These are phyloP conservation scores for Rhizoclosmatium globosum DNA, from an alignment of 192 early-diverging fungal species.

Conservation along the genomic window DNA sequence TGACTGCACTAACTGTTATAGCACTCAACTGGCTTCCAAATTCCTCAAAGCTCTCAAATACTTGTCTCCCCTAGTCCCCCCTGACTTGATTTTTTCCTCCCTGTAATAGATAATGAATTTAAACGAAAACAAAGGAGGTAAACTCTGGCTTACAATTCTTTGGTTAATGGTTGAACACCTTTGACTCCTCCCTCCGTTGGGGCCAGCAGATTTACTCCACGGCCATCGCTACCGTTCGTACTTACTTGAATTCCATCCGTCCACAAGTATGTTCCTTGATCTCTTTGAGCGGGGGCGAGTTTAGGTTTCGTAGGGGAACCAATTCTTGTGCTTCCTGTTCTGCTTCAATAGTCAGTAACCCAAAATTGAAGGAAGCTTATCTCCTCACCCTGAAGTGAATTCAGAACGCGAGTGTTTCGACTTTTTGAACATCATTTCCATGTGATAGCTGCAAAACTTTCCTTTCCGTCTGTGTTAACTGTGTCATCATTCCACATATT, in stretches of 20 bases:
- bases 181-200: background rate
- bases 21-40: background rate
- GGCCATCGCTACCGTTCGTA: background rate
- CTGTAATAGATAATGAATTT: background rate
- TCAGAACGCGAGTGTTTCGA: conserved; percentile 5
- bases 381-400: conserved; percentile 17
- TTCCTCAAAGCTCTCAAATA: conserved; percentile 5
- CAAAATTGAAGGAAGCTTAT: background rate
- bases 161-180: conserved; percentile 5
- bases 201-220: background rate
- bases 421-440: conserved; percentile 31
- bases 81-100: background rate
- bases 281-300: background rate
- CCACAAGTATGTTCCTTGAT: conserved; percentile 5
- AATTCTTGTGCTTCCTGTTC: conserved; percentile 3
- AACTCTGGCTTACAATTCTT: background rate
- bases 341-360: background rate
- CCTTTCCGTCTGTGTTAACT: conserved; percentile 9
- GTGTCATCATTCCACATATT: background rate
- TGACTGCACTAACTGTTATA: background rate
- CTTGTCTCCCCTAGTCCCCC: conserved; percentile 11
- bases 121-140: background rate
- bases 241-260: conserved; percentile 14
- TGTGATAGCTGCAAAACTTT: conserved; percentile 17
- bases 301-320: conserved; percentile 23